phyloP scores from a whole-genome alignment of 306 rosid genomes.

The Spatholobus suberectus region DNA sequence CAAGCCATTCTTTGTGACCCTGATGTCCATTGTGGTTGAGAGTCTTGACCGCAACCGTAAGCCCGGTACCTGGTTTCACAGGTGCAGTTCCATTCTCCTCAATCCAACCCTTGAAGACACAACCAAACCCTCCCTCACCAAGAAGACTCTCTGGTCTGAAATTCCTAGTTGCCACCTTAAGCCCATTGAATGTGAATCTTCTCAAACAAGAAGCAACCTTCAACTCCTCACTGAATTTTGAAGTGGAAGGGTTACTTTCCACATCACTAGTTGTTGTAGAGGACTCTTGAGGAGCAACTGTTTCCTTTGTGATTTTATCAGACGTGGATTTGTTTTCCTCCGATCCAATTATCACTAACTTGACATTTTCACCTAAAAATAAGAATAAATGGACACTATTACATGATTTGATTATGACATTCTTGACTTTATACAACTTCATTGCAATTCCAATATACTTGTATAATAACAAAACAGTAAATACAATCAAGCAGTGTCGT shows the following conservation, averaged over 20 bases:
- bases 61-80: conserved; percentile 96
- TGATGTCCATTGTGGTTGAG: conserved; percentile 96
- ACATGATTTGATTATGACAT: conserved; percentile 10
- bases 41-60: conserved; percentile 96
- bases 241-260: conserved; percentile 77
- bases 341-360: conserved; percentile 37
- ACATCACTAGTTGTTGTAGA: conserved; percentile 71
- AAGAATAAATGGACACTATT: conserved; percentile 21
- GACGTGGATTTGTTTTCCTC: conserved; percentile 60
- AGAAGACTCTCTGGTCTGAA: conserved; percentile 97
- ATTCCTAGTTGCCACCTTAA: conserved; percentile 92
- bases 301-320: conserved; percentile 63
- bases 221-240: conserved; percentile 87
- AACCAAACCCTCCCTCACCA: conserved; percentile 99
- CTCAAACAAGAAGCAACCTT: conserved; percentile 90
- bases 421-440: conserved; percentile 23
- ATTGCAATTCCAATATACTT: conserved; percentile 23
- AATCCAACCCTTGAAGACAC: conserved; percentile 98
- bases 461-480: conserved; percentile 13
- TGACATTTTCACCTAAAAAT: conserved; percentile 32
- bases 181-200: conserved; percentile 90
- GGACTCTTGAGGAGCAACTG: conserved; percentile 59
- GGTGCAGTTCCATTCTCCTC: conserved; percentile 98
- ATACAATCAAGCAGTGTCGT: neutral
- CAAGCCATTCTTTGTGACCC: conserved; percentile 99